Evolutionary conservation across 768 basidiomycete species (phyloP).

Genomic region (Russula foetens): DNA sequence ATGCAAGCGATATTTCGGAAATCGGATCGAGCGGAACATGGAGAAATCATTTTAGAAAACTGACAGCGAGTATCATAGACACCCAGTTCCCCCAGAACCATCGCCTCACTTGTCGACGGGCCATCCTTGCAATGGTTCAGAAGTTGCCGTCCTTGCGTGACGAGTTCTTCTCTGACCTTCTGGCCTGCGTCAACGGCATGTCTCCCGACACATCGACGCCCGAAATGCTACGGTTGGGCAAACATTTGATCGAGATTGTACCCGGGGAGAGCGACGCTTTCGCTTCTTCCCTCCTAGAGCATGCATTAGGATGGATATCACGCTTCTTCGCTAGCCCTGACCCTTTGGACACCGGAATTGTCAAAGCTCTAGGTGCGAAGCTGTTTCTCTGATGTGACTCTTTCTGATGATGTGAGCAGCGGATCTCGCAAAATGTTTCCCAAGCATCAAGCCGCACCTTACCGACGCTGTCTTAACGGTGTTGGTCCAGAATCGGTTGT

Average conservation of each 20-base stretch:
- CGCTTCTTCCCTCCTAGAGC: conserved; percentile 1
- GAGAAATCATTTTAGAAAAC: conserved; percentile 18
- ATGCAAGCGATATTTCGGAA: conserved; percentile 1
- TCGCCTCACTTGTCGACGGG: conserved; percentile 5
- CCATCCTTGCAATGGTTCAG: conserved; percentile 2
- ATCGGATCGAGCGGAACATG: neutral
- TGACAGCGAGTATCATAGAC: conserved; percentile 17
- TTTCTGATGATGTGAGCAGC: conserved; percentile 9
- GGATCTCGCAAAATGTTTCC: conserved; percentile 23
- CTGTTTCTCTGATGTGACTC: neutral
- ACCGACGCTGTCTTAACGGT: conserved; percentile 66
- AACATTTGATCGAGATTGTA: neutral
- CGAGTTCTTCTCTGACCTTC: conserved; percentile 6
- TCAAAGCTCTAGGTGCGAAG: conserved; percentile 6
- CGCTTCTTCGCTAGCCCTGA: conserved; percentile 8
- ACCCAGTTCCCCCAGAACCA: neutral
- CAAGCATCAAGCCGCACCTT: conserved; percentile 37
- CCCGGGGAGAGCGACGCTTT: conserved; percentile 4
- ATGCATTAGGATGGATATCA: neutral
- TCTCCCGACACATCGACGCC: neutral
- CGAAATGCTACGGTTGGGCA: neutral
- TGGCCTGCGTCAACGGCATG: conserved; percentile 4
- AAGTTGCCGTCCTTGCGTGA: conserved; percentile 1
- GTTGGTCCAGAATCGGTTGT: conserved; percentile 52
- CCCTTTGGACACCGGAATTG: neutral